These are phyloP conservation scores for Leucosporidium creatinivorum DNA, from an alignment of 768 basidiomycete genomes.

Conservation along the genomic window DNA sequence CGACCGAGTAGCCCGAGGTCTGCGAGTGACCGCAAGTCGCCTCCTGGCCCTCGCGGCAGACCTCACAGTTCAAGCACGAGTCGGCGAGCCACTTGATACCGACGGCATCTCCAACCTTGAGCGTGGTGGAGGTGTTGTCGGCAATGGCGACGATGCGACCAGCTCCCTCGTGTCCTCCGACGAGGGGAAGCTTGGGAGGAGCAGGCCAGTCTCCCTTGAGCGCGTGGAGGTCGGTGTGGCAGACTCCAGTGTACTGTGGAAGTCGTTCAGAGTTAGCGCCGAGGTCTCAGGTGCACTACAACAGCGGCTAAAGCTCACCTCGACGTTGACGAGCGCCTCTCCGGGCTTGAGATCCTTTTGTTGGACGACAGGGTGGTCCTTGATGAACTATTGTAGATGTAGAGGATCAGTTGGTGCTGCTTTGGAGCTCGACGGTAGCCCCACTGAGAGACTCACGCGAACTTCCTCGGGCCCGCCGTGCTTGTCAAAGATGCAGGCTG, in stretches of 20 bases:
- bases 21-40: conserved; percentile 3
- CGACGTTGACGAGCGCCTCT: conserved; percentile 11
- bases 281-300: no score
- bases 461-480: conserved; percentile 6
- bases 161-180: conserved; percentile 81
- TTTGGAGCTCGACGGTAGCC: no score
- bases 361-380: conserved; percentile 10
- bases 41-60: conserved; percentile 35
- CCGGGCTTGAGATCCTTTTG: conserved; percentile 13
- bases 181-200: conserved; percentile 52
- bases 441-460: background rate
- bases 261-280: no score
- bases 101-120: conserved; percentile 42
- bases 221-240: conserved; percentile 5
- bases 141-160: conserved; percentile 60
- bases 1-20: conserved; percentile 60
- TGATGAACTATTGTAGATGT: background rate
- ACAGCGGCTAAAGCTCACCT: background rate
- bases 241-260: background rate
- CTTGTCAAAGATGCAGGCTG: conserved; percentile 27
- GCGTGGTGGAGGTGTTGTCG: conserved; percentile 53
- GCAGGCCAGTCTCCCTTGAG: conserved; percentile 57
- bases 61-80: conserved; percentile 40
- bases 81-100: conserved; percentile 35
- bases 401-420: no score